A percentile compares a stretch with the other conserved stretches of the same genome.
These are phyloP conservation scores for Bipolaris sorokiniana DNA, from an alignment of 2,329 filamentous ascomycete genomes.

Conservation along the genomic window DNA sequence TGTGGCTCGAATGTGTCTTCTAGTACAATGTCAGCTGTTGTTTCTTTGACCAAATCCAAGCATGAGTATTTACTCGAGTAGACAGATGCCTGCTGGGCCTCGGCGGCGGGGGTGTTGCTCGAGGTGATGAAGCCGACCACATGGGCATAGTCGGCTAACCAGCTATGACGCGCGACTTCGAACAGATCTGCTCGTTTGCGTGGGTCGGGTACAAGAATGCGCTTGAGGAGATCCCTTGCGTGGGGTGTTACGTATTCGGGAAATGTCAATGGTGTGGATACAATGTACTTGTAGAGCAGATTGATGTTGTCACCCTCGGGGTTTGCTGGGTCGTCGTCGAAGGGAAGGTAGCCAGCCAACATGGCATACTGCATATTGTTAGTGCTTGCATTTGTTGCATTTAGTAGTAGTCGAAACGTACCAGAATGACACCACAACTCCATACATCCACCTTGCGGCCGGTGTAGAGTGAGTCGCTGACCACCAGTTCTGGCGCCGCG, in stretches of 20 bases:
- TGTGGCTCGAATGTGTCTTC: slow-evolving; percentile 65
- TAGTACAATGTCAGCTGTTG: slow-evolving; percentile 28
- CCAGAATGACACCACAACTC: slow-evolving; percentile 98
- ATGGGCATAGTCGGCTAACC: slow-evolving; percentile 96
- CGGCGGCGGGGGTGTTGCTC: slow-evolving; percentile 83
- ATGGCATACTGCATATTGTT: slow-evolving; percentile 79
- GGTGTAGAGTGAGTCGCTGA: slow-evolving; percentile 96
- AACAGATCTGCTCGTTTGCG: slow-evolving; percentile 94
- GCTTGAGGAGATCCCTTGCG: slow-evolving; percentile 86
- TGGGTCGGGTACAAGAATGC: slow-evolving; percentile 94
- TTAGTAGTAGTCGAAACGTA: slow-evolving; percentile 57
- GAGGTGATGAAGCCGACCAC: slow-evolving; percentile 97
- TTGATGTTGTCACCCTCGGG: slow-evolving; percentile 99
- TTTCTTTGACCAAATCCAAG: not conserved
- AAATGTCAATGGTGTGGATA: slow-evolving; percentile 94
- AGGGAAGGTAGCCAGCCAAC: slow-evolving; percentile 95
- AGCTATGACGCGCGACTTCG: slow-evolving; percentile 96
- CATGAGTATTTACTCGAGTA: slow-evolving; percentile 57
- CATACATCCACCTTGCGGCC: slow-evolving; percentile 98
- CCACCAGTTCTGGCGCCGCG: slow-evolving; percentile 93
- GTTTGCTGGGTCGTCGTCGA: slow-evolving; percentile 97
- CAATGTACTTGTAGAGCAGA: slow-evolving; percentile 98
- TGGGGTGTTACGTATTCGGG: slow-evolving; percentile 99
- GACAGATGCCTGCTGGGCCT: slow-evolving; percentile 81
- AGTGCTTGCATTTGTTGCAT: slow-evolving; percentile 12